These are phyloP conservation scores for Sporobolomyces phaffii DNA, from an alignment of 768 basidiomycete species.

Conservation along the genomic window DNA sequence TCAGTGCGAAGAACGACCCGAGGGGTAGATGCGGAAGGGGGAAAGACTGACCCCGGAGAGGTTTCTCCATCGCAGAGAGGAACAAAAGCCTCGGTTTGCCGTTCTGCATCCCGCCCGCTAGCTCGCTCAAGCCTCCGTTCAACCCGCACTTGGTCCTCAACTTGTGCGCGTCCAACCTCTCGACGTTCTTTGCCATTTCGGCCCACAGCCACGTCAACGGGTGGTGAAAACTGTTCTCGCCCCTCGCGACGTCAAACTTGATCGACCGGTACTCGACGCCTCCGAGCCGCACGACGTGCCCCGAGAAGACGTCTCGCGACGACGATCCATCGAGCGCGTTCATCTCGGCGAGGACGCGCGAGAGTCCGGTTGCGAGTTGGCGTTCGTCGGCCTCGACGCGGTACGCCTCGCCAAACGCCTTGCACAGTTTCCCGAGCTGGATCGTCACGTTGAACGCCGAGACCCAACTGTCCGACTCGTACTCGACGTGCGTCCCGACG, in stretches of 20 bases:
- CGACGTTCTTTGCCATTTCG: conserved; percentile 58
- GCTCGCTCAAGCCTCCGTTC: not conserved
- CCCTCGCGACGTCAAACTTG: conserved; percentile 57
- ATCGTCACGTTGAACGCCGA: conserved; percentile 92
- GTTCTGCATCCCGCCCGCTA: not conserved
- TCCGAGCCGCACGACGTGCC: too few relatives aligned
- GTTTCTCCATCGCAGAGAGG: conserved; percentile 61
- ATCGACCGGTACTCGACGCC: conserved; percentile 49
- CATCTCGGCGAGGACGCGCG: conserved; percentile 39
- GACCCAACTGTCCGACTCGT: conserved; percentile 94
- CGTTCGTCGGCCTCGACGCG: conserved; percentile 56
- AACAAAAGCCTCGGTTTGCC: not conserved
- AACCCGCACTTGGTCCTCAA: conserved; percentile 45
- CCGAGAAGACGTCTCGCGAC: too few relatives aligned
- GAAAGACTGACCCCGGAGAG: conserved; percentile 70
- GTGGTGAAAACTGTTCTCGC: conserved; percentile 87
- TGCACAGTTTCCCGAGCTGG: conserved; percentile 78
- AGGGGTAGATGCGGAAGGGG: not conserved
- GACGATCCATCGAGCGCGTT: too few relatives aligned
- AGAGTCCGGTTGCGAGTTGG: not conserved
- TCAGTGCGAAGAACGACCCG: not conserved
- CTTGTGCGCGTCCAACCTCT: conserved; percentile 49
- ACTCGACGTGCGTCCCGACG: conserved; percentile 77
- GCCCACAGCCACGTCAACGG: conserved; percentile 84
- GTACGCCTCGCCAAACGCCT: conserved; percentile 79